Conservation (phyloP, 495 filamentous ascomycete species). For the Parachaetomium inaequale region DNA sequence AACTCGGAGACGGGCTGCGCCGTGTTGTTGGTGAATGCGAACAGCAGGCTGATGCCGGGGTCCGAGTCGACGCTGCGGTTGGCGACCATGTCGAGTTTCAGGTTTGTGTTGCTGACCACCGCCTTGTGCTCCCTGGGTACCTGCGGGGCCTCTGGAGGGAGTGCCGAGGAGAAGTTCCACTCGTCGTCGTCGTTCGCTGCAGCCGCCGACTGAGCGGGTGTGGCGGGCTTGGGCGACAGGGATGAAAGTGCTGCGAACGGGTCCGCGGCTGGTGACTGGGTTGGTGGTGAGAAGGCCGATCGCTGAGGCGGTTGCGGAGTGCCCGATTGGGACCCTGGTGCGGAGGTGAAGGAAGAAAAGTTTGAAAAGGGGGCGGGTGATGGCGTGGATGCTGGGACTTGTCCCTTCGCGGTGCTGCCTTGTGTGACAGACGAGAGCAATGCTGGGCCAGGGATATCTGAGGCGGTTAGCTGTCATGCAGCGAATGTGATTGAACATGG, state of each 20-base stretch:
- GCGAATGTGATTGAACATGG: neutral
- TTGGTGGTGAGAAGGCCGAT: conserved; percentile 41
- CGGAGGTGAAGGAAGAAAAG: conserved; percentile 54
- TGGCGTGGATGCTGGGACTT: conserved; percentile 39
- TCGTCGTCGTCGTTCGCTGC: conserved; percentile 69
- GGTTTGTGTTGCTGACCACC: conserved; percentile 45
- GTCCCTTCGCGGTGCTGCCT: conserved; percentile 49
- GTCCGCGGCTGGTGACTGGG: conserved; percentile 47
- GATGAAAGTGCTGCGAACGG: conserved; percentile 70
- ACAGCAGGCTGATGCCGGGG: conserved; percentile 57
- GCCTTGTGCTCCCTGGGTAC: conserved; percentile 45
- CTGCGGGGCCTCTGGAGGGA: conserved; percentile 58
- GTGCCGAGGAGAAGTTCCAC: conserved; percentile 87
- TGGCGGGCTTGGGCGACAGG: conserved; percentile 41
- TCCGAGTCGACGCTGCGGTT: conserved; percentile 43
- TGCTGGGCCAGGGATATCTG: conserved; percentile 61
- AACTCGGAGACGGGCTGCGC: conserved; percentile 68
- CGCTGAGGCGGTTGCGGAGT: conserved; percentile 46
- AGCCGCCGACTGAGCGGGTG: conserved; percentile 36
- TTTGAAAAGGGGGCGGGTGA: conserved; percentile 54
- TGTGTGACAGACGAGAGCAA: conserved; percentile 61
- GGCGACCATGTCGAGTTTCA: conserved; percentile 53
- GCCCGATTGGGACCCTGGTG: conserved; percentile 40
- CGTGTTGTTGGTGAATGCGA: conserved; percentile 77
- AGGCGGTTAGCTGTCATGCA: conserved; percentile 1